phyloP scores from a whole-genome alignment of 2,329 filamentous ascomycete species.

The Neofusicoccum umdonicola region DNA sequence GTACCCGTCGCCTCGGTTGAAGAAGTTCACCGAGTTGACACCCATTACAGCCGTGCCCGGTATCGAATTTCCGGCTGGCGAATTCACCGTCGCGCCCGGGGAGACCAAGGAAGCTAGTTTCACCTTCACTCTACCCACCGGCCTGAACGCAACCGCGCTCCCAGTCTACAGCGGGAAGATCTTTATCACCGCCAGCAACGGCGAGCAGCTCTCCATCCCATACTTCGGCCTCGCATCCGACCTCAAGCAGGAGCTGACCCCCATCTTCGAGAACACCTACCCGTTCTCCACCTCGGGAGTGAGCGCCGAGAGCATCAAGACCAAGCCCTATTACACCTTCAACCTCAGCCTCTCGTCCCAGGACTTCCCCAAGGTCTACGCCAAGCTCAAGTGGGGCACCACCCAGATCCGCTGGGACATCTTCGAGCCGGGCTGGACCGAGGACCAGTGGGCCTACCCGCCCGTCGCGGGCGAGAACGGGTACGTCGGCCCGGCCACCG shows the following conservation, averaged over 20 bases:
- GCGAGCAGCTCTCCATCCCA: constrained; percentile 29
- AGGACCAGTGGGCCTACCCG: constrained; percentile 29
- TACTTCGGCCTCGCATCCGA: constrained; percentile 32
- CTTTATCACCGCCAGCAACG: constrained; percentile 24
- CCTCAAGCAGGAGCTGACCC: constrained; percentile 18
- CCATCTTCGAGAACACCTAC: background rate
- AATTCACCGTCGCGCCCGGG: constrained; percentile 21
- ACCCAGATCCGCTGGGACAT: constrained; percentile 19
- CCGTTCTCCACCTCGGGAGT: background rate
- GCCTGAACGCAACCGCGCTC: constrained; percentile 25
- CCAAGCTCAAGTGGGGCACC: constrained; percentile 6
- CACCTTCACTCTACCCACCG: constrained; percentile 14
- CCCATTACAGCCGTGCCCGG: constrained; percentile 16
- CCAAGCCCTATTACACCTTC: constrained; percentile 6
- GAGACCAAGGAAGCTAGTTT: background rate
- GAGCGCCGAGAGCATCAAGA: background rate
- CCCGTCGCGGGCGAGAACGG: constrained; percentile 27
- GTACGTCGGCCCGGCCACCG: constrained; percentile 29
- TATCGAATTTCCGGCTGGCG: constrained; percentile 23
- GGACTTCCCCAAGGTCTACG: constrained; percentile 8
- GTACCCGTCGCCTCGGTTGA: constrained; percentile 22
- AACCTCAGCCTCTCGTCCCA: background rate
- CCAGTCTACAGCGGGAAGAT: constrained; percentile 35
- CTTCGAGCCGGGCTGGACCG: constrained; percentile 26
- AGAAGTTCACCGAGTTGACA: constrained; percentile 8